Conservation (phyloP, 768 basidiomycete genomes). For the Termitomyces eurrhizus region DNA sequence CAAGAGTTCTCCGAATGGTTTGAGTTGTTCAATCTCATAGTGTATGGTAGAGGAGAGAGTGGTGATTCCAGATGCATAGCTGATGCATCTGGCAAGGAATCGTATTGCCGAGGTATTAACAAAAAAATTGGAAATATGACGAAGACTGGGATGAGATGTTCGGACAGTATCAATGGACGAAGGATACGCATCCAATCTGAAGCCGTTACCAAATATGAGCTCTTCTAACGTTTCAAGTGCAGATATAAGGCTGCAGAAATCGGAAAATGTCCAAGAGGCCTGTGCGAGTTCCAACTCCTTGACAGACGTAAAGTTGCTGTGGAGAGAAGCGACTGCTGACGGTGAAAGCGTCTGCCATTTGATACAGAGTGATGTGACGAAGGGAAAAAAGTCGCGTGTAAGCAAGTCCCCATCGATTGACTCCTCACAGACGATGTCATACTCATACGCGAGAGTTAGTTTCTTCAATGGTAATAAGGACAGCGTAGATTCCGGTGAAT, state of each 20-base stretch:
- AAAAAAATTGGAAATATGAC: background rate
- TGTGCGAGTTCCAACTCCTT: background rate
- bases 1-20: background rate
- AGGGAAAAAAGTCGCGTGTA: background rate
- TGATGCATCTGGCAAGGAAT: background rate
- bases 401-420: background rate
- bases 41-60: background rate
- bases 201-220: background rate
- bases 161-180: background rate
- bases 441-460: background rate
- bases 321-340: background rate
- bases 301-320: background rate
- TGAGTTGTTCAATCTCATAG: background rate
- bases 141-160: background rate
- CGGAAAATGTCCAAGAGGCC: background rate
- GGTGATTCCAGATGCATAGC: background rate
- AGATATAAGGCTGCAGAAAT: background rate
- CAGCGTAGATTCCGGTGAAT: background rate
- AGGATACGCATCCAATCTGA: background rate
- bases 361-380: background rate
- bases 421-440: no score
- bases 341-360: background rate
- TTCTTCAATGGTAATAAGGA: background rate
- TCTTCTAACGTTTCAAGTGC: background rate
- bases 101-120: background rate